phyloP scores from a whole-genome alignment of 257 asterid genomes.

The Linderniella brevidens region DNA sequence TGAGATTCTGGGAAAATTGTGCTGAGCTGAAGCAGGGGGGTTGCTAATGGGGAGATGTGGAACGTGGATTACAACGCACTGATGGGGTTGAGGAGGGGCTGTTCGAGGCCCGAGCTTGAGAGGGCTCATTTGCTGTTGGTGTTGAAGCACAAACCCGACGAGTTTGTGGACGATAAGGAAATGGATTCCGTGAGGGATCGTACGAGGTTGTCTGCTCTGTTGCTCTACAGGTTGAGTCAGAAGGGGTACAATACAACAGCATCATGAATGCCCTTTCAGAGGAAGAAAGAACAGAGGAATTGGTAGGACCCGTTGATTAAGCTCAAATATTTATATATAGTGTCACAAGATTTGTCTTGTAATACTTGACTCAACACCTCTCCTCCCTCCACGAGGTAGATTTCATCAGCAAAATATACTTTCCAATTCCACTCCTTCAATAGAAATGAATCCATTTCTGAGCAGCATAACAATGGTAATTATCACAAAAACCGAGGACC shows the following conservation, averaged over 20 bases:
- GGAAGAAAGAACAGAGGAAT: conserved; percentile 64
- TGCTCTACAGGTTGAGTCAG: conserved; percentile 82
- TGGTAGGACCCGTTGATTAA: no score
- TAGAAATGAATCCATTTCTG: no score
- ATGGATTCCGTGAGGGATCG: conserved; percentile 61
- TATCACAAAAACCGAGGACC: no score
- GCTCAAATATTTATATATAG: no score
- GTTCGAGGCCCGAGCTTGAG: conserved; percentile 71
- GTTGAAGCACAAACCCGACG: conserved; percentile 84
- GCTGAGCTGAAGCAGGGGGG: conserved; percentile 66
- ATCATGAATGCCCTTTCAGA: conserved; percentile 49
- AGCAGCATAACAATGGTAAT: no score
- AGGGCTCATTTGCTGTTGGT: conserved; percentile 74
- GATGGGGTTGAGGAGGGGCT: conserved; percentile 68
- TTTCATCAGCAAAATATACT: no score
- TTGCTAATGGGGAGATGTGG: conserved; percentile 69
- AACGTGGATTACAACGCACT: conserved; percentile 70
- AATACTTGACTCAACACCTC: no score
- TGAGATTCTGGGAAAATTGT: conserved; percentile 79
- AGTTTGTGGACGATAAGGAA: conserved; percentile 62
- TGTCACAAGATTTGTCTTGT: no score
- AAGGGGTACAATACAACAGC: conserved; percentile 53
- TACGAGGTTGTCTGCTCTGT: conserved; percentile 55
- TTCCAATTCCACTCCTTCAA: no score
- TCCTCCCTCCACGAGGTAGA: no score